Percentiles rank a stretch among this genome's conserved stretches.
These are phyloP conservation scores for Syncephalastrum monosporum DNA, from an alignment of 371 early-diverging fungal species.

Conservation along the genomic window DNA sequence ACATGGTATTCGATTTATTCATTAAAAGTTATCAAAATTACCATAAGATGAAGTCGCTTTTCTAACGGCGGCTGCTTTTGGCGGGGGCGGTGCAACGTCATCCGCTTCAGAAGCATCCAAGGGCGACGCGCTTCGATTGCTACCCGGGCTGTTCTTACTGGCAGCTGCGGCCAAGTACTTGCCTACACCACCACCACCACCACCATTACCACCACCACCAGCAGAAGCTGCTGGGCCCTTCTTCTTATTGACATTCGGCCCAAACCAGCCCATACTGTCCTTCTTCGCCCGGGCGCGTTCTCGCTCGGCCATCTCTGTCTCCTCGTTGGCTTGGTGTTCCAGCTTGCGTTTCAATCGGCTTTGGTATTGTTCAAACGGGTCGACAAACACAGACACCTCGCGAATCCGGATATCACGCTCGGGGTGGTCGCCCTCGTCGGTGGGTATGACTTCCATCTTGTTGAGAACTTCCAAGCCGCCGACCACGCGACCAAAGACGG, in stretches of 20 bases:
- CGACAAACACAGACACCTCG: slow-evolving; percentile 74
- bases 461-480: slow-evolving; percentile 81
- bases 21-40: slow-evolving; percentile 41
- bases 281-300: slow-evolving; percentile 43
- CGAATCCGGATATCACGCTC: slow-evolving; percentile 69
- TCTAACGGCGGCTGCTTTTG: neutral
- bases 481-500: slow-evolving; percentile 86
- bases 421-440: slow-evolving; percentile 75
- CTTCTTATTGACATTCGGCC: slow-evolving; percentile 51
- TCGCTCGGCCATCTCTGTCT: slow-evolving; percentile 44
- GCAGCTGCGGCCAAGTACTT: slow-evolving; percentile 60
- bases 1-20: neutral
- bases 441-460: slow-evolving; percentile 75
- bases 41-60: slow-evolving; percentile 22
- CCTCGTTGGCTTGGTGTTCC: slow-evolving; percentile 41
- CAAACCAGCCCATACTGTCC: slow-evolving; percentile 72
- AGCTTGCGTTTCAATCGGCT: slow-evolving; percentile 55
- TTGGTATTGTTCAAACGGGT: slow-evolving; percentile 82
- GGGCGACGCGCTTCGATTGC: neutral
- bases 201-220: slow-evolving; percentile 20
- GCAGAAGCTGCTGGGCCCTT: slow-evolving; percentile 10
- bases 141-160: slow-evolving; percentile 18
- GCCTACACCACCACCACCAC: slow-evolving; percentile 54
- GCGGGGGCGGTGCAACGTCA: slow-evolving; percentile 8
- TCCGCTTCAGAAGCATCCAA: slow-evolving; percentile 1